phyloP scores from a whole-genome alignment of 805 yeast species.

The Cyberlindnera galapagoensis region DNA sequence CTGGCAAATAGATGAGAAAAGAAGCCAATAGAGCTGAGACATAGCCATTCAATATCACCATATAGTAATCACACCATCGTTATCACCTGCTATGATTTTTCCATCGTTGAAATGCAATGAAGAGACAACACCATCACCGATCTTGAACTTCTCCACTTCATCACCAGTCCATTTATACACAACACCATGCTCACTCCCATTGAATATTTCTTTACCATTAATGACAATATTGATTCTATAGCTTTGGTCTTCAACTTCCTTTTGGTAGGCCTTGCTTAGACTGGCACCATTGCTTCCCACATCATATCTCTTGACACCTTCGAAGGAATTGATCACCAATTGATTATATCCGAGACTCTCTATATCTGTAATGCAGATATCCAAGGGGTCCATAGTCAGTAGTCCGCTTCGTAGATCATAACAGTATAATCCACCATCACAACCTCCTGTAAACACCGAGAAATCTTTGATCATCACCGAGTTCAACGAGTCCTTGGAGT shows the following conservation, averaged over 20 bases:
- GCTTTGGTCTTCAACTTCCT: neutral
- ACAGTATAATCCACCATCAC: conserved; percentile 18
- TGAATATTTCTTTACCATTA: no score
- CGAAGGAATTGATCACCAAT: conserved; percentile 1
- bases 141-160: neutral
- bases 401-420: conserved; percentile 20
- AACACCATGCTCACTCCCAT: conserved; percentile 11
- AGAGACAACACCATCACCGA: neutral
- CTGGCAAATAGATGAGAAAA: no score
- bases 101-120: no score
- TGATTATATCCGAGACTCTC: neutral
- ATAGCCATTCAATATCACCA: no score
- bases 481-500: conserved; percentile 26
- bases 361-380: conserved; percentile 8
- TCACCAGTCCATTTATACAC: conserved; percentile 4
- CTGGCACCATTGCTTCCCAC: neutral
- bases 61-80: no score
- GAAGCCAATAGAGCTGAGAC: no score
- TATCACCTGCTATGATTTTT: no score
- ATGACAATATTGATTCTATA: neutral
- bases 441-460: conserved; percentile 14
- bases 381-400: conserved; percentile 6
- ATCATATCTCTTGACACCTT: neutral
- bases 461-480: conserved; percentile 6
- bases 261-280: neutral